Base-by-base conservation (phyloP, 768 basidiomycete species). In the Rhizopogon vinicolor region DNA sequence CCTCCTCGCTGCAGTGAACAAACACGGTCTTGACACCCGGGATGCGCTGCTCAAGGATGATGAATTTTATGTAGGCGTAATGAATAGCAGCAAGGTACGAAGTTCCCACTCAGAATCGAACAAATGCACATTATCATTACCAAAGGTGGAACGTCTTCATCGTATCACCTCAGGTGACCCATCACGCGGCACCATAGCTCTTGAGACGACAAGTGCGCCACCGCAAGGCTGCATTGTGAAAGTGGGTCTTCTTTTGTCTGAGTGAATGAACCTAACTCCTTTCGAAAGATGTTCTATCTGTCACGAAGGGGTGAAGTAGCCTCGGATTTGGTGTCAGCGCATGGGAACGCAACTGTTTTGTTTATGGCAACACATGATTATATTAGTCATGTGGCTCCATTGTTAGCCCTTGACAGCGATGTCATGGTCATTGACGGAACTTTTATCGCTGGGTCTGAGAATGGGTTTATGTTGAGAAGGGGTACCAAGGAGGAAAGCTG, bases 141-240 rank as follows among this genome's bases (percentile, higher is more conserved):
- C 33, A 19, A 37, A 49, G 48, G 48, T 49, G 37, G 48, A 49
- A 19, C 76, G 78, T 44, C 72, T 86, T 40, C 80, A 80, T 61
- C 76, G 71, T 53, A 84, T 91, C 55, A 82, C 76, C 22, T 84
- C 88, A 0, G 89, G 89, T 3, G 87, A 87, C 62, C 88, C 87
- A 1, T 82, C 83, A 14, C 78, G 85, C 6, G 89, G 89, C 2
- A 76, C 78, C 3, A 75, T 91, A 13, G 81, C 89, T 1, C 71
- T 91, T 1, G 80, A 82, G 19, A 71, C 80, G 1, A 70, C 75
- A 19, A 71, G 69, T 13, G 79, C 84, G 3, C 86, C 86, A 2
- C 60, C 60, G 3, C 63, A 70, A 13, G 85, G 82, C n/a, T 70
- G 78, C 7, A 56, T 61, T 3, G 79, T 88, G 14, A 80, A 83